Conservation (phyloP, 805 yeast species). For the Komagataella pseudopastoris region DNA sequence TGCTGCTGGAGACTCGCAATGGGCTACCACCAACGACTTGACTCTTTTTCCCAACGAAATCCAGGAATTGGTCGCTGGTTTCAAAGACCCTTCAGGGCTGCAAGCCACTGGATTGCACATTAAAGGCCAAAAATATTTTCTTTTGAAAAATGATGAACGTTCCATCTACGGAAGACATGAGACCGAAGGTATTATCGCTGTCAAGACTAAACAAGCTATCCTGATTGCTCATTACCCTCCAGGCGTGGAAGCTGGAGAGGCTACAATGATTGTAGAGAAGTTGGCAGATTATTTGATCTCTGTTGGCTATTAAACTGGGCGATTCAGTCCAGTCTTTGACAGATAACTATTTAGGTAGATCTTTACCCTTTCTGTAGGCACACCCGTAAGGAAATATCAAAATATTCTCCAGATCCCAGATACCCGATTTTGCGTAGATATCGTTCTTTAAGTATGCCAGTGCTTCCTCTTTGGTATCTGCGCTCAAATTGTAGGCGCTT, state of each 20-base stretch:
- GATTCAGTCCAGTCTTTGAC: slow-evolving; percentile 1
- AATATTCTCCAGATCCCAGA: slow-evolving; percentile 64
- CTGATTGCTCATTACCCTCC: slow-evolving; percentile 90
- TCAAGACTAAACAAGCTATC: slow-evolving; percentile 88
- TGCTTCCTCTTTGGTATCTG: slow-evolving; percentile 54
- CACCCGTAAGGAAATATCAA: slow-evolving; percentile 41
- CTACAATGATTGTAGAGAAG: slow-evolving; percentile 88
- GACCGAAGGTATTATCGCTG: slow-evolving; percentile 74
- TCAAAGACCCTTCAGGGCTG: slow-evolving; percentile 61
- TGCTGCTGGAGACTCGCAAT: slow-evolving; percentile 84
- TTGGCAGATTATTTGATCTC: slow-evolving; percentile 89
- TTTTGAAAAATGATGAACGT: slow-evolving; percentile 82
- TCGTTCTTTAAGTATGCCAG: slow-evolving; percentile 51
- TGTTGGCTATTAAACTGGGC: slow-evolving; percentile 49
- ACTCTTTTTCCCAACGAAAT: slow-evolving; percentile 59
- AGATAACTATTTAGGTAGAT: slow-evolving; percentile 5
- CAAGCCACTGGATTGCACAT: slow-evolving; percentile 82
- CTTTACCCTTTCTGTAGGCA: slow-evolving; percentile 28
- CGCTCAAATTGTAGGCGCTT: slow-evolving; percentile 47
- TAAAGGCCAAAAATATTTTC: slow-evolving; percentile 76
- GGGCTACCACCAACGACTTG: slow-evolving; percentile 78
- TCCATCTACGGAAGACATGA: slow-evolving; percentile 81
- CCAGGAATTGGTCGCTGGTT: slow-evolving; percentile 62
- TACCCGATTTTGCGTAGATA: slow-evolving; percentile 45
- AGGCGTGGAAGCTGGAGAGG: slow-evolving; percentile 88